Conservation (phyloP, 495 filamentous ascomycete genomes). For the Corynascus novoguineensis region DNA sequence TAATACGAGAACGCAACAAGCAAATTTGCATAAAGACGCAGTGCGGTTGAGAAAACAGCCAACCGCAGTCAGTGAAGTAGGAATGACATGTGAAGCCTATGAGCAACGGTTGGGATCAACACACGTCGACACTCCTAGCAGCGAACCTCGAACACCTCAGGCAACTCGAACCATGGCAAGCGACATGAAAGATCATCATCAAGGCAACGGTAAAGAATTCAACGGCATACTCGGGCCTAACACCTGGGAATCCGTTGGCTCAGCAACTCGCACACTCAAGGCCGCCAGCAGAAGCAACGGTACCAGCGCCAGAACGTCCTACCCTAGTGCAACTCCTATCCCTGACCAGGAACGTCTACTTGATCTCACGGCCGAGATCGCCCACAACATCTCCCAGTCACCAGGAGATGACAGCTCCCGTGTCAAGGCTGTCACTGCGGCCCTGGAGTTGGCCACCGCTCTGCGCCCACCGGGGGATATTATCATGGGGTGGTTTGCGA, state of each 20-base stretch:
- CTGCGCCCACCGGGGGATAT: constrained; percentile 23
- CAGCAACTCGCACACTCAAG: neutral
- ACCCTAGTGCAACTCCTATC: neutral
- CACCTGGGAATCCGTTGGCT: neutral
- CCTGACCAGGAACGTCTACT: constrained; percentile 10
- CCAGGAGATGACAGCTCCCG: constrained; percentile 8
- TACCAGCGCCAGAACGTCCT: neutral
- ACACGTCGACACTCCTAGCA: neutral
- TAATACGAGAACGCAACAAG: neutral
- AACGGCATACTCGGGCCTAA: neutral
- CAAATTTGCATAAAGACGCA: neutral
- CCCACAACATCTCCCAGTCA: constrained; percentile 4
- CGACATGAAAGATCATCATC: neutral
- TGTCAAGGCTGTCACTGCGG: constrained; percentile 11
- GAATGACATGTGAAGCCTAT: neutral
- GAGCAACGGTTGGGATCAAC: neutral
- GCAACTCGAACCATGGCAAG: neutral
- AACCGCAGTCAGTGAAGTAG: neutral
- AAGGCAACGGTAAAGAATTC: too few species aligned
- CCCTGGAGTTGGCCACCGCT: constrained; percentile 14
- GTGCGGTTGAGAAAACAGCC: neutral
- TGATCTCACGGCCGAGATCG: constrained; percentile 15
- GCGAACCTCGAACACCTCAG: neutral
- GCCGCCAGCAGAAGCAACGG: neutral
- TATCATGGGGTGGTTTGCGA: constrained; percentile 27